A percentile compares a stretch with the other conserved stretches of the same genome.
Evolutionary conservation across 768 basidiomycete genomes (phyloP).

Genomic region (Podaxis pistillaris): DNA sequence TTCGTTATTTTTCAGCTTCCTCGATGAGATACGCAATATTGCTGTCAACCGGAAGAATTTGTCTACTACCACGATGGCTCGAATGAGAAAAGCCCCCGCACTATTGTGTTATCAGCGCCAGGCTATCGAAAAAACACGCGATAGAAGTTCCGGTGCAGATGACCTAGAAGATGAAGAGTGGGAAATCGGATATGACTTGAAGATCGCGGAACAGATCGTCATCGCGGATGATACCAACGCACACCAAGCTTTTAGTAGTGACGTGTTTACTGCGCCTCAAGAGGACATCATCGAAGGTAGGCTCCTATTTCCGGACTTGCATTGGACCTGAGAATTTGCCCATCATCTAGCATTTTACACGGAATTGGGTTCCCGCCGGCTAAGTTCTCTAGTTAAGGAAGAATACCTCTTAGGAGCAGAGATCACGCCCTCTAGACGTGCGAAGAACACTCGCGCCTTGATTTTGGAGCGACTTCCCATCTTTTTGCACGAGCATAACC

Average conservation of each 20-base stretch:
- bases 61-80: conserved; percentile 47
- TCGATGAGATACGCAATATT: conserved; percentile 80
- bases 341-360: conserved; percentile 62
- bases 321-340: conserved; percentile 3
- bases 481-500: conserved; percentile 88
- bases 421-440: conserved; percentile 43
- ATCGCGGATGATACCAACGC: conserved; percentile 86
- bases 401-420: conserved; percentile 65
- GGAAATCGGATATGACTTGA: conserved; percentile 72
- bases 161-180: conserved; percentile 57
- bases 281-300: conserved; percentile 88
- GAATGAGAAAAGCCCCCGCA: conserved; percentile 71
- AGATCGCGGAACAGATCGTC: conserved; percentile 66
- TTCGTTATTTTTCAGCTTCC: conserved; percentile 51
- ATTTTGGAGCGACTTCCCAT: conserved; percentile 85
- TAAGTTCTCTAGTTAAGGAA: conserved; percentile 75
- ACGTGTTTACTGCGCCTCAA: conserved; percentile 77
- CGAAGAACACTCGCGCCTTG: conserved; percentile 53
- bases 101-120: conserved; percentile 73
- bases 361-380: conserved; percentile 68
- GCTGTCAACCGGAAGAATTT: conserved; percentile 71
- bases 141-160: conserved; percentile 24
- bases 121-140: conserved; percentile 28
- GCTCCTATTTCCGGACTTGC: not conserved
- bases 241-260: conserved; percentile 75